Conservation (phyloP, 495 filamentous ascomycete genomes). For the Patellaria atrata region DNA sequence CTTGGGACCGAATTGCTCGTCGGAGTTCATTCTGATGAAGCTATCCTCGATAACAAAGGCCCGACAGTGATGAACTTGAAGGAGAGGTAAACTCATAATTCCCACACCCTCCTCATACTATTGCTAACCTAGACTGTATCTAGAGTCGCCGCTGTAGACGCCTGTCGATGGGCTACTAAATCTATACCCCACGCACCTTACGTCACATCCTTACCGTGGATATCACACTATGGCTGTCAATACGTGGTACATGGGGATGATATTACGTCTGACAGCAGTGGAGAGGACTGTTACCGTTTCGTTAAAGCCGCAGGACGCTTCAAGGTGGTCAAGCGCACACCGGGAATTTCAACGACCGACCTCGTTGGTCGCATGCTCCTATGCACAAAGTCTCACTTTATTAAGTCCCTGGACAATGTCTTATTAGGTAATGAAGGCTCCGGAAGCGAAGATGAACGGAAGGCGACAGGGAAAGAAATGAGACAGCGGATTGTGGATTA, state of each 20-base stretch:
- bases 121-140: constrained; percentile 2
- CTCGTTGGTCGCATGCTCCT: constrained; percentile 93
- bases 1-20: constrained; percentile 78
- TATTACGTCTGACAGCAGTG: constrained; percentile 68
- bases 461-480: constrained; percentile 45
- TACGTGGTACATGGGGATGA: constrained; percentile 91
- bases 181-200: constrained; percentile 81
- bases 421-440: constrained; percentile 59
- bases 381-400: constrained; percentile 79
- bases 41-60: constrained; percentile 90
- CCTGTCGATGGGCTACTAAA: constrained; percentile 83
- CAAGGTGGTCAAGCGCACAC: constrained; percentile 88
- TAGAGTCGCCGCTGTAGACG: constrained; percentile 70
- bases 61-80: constrained; percentile 90
- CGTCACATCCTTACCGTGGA: constrained; percentile 85
- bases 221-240: constrained; percentile 81
- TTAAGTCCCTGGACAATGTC: constrained; percentile 52
- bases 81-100: constrained; percentile 49
- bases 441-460: constrained; percentile 50
- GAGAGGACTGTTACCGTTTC: constrained; percentile 92
- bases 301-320: constrained; percentile 87
- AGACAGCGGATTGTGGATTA: constrained; percentile 63
- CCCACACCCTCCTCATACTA: constrained; percentile 1
- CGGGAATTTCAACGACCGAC: constrained; percentile 92
- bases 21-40: constrained; percentile 87